Base-by-base conservation (phyloP, 176 grass and related monocot genomes). In the Paspalum vaginatum region DNA sequence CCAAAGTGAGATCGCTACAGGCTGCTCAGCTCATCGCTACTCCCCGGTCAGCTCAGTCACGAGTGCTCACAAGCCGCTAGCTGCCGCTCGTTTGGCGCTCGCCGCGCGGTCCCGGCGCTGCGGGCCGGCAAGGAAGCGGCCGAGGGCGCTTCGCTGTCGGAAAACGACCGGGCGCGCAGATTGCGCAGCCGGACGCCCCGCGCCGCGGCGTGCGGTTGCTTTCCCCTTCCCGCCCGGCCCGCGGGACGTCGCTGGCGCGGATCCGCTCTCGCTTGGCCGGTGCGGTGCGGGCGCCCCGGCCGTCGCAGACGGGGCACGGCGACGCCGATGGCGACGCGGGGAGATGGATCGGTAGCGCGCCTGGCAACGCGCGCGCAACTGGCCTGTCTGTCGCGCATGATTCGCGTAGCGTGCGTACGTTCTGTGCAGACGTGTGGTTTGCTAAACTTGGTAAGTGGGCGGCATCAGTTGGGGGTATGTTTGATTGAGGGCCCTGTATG, bases 141-240 rank as follows among this genome's bases (percentile, higher is more conserved):
- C 79, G 57, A 64, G 75, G 4, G 2, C 15, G 26, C 46, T 24
- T 13, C 37, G 78, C 73, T 82, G 79, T 70, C 17, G 61, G 79
- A 82, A 68, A 82, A 47, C 53, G 85, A 87, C 80, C 73, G 24
- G 11, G 18, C 26, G 57, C 61, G 48, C 63, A 59, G 45, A 10
- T 25, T 25, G 21, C 56, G 73, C 40, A 7, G 45, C 46, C 68
- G 49, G 68, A 17, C 68, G 68, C 68, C 21, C 11, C 66, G n/a
- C 66, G 66, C 42, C 2, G 66, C 66, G 66, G 43, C 16, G 58
- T 42, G n/a, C n/a, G 7, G 27, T 4, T 20, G 18, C 40, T 68
- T 48, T 25, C 4, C 25, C 22, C 16, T 76, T 13, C 55, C 38
- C 56, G 17, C 43, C 57, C 74, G 57, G 25, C 58, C 16, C 24